Evolutionary conservation across 2,329 filamentous ascomycete species (phyloP), one percentile per base, ranked within the genome.

Genomic region (Claviceps arundinis): DNA sequence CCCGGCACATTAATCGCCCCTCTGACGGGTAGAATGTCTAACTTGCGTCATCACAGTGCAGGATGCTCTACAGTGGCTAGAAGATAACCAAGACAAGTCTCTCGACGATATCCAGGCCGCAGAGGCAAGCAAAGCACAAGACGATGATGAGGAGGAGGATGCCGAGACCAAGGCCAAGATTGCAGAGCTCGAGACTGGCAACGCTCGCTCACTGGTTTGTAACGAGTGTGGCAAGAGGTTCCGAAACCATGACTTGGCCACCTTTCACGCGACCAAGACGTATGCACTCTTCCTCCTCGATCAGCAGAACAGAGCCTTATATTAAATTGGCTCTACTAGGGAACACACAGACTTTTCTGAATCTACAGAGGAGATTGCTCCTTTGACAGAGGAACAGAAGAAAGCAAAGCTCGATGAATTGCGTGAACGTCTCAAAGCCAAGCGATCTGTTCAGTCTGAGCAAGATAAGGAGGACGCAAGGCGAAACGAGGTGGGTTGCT

Each of bases 161-260:
- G 73, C 71, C 2, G 74, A 56, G 14, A 73, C 72, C 5, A 70
- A 72, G 47, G 73, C 76, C 37, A 74, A 85, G 60, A 78, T 80
- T 11, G 77, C 82, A 5, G 77, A 80, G n/a, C 73, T 90, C 2
- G 75, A 86, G 60, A 79, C 80, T 1, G 87, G 85, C 54, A 81
- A 84, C 61, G 73, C 80, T 52, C 80, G 82, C 62, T 95, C 89
- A 48, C 80, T 97, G 52, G 78, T 94, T 49, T 98, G 93, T 77
- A 93, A 95, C 58, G 91, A 96, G 52, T 98, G 93, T 64, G 85
- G 86, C 64, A 96, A 95, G 76, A 85, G 82, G 65, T 94, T 98
- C 70, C 79, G 87, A 59, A 88, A 81, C 62, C 80, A 85, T 57
- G 82, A 82, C 26, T 81, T 91, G 58, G 93, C 90, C 9, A 85